A percentile compares a stretch with the other conserved stretches of the same genome.
Evolutionary conservation across 2,329 filamentous ascomycete species (phyloP).

Genomic region (Hirsutella thompsonii): DNA sequence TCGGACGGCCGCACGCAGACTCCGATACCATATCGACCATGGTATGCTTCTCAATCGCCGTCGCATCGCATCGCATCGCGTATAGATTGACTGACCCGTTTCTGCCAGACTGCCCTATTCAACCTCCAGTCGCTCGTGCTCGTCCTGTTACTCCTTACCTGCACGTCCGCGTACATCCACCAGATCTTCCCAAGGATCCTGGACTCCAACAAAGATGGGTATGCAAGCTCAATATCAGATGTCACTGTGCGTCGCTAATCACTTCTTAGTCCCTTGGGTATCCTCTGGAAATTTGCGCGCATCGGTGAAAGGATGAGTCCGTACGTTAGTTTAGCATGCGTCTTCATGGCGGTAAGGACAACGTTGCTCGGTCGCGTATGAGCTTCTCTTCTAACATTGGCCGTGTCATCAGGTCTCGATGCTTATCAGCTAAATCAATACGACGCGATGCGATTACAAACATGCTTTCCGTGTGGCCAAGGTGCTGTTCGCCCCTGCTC

Average conservation of each 20-base stretch:
- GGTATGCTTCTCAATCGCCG: neutral
- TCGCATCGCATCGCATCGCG: neutral
- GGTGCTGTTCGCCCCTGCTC: too few relatives aligned
- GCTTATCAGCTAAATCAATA: neutral
- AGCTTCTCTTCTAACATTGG: neutral
- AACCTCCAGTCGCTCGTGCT: constrained; percentile 96
- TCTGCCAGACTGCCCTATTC: constrained; percentile 76
- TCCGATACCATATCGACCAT: neutral
- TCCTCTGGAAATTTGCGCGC: constrained; percentile 93
- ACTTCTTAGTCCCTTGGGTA: constrained; percentile 52
- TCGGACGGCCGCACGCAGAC: neutral
- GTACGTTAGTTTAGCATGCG: constrained; percentile 87
- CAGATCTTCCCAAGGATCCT: constrained; percentile 80
- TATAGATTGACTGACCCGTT: neutral
- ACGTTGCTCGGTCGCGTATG: neutral
- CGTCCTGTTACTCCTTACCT: constrained; percentile 88
- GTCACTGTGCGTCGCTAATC: too few relatives aligned
- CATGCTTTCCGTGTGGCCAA: too few relatives aligned
- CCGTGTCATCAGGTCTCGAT: neutral
- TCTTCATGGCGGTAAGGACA: constrained; percentile 70
- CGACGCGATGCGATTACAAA: neutral
- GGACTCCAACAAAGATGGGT: constrained; percentile 89
- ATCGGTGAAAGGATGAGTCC: constrained; percentile 89
- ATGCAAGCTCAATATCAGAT: constrained; percentile 14
- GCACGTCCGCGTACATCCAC: constrained; percentile 90